Percentiles rank a stretch among this genome's conserved stretches.
phyloP scores from a whole-genome alignment of 2,329 filamentous ascomycete species.

The Lecanicillium sp. region DNA sequence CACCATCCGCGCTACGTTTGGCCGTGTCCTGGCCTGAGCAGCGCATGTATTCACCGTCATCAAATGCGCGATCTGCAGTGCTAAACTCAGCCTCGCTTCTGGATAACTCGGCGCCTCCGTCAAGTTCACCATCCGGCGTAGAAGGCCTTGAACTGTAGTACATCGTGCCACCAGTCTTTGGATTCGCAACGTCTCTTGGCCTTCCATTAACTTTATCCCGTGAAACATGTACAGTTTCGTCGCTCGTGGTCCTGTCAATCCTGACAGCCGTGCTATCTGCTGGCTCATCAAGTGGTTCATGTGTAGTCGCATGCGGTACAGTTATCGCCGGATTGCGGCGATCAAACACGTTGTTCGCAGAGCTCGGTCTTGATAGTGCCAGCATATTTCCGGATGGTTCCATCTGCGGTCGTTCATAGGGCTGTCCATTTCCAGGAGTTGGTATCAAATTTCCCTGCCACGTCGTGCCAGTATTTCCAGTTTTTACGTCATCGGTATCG shows the following conservation, averaged over 20 bases:
- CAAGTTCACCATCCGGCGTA: constrained; percentile 5
- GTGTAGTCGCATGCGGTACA: constrained; percentile 2
- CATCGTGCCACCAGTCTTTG: constrained; percentile 1
- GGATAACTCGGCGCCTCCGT: constrained; percentile 6
- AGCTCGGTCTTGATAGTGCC: too few species aligned
- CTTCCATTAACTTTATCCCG: background rate
- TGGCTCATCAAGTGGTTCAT: too few species aligned
- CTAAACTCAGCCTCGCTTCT: constrained; percentile 7
- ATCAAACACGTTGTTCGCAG: background rate
- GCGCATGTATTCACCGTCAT: background rate
- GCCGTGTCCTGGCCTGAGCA: background rate
- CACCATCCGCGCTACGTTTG: background rate
- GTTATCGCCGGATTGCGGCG: constrained; percentile 1
- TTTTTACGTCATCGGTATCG: background rate
- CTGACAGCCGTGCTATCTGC: too few species aligned
- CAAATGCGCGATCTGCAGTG: background rate
- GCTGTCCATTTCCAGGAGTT: constrained; percentile 3
- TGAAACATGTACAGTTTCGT: too few species aligned
- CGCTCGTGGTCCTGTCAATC: too few species aligned
- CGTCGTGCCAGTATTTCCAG: constrained; percentile 2
- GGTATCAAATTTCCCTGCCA: constrained; percentile 4
- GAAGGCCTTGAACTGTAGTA: constrained; percentile 6
- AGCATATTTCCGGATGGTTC: background rate
- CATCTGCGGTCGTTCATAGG: background rate
- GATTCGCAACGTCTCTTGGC: background rate